Evolutionary conservation across 2,329 filamentous ascomycete genomes (phyloP).

Genomic region (Aaosphaeria pasadenensis): DNA sequence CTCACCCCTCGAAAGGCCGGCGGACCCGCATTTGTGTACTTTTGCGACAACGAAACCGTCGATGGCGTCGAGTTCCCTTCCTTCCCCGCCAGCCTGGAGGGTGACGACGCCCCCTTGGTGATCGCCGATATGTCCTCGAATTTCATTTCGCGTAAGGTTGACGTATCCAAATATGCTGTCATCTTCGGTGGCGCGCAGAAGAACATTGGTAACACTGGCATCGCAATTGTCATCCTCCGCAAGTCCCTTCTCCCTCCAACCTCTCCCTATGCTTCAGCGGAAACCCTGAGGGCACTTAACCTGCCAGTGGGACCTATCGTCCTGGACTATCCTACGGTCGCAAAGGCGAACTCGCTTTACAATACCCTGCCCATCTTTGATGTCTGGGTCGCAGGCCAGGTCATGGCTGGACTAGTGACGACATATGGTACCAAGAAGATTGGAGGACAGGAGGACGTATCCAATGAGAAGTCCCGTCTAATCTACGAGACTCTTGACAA

Average conservation of each 20-base stretch:
- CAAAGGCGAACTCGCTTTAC: slow-evolving; percentile 93
- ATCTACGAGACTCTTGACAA: slow-evolving; percentile 78
- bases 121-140: slow-evolving; percentile 94
- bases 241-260: slow-evolving; percentile 73
- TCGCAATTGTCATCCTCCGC: slow-evolving; percentile 82
- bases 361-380: slow-evolving; percentile 96
- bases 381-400: slow-evolving; percentile 85
- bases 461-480: slow-evolving; percentile 69
- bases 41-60: slow-evolving; percentile 91
- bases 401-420: slow-evolving; percentile 71
- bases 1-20: slow-evolving; percentile 60
- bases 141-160: slow-evolving; percentile 77
- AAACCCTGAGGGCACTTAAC: slow-evolving; percentile 69
- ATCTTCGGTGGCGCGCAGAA: slow-evolving; percentile 94
- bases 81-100: slow-evolving; percentile 65
- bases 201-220: slow-evolving; percentile 82
- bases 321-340: slow-evolving; percentile 77
- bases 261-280: slow-evolving; percentile 56
- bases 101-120: slow-evolving; percentile 66
- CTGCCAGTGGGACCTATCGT: slow-evolving; percentile 78
- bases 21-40: slow-evolving; percentile 72
- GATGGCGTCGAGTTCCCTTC: slow-evolving; percentile 86
- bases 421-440: slow-evolving; percentile 66
- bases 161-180: slow-evolving; percentile 73
- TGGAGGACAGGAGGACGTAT: slow-evolving; percentile 70